Percentiles rank a stretch among this genome's conserved stretches.
Conservation (phyloP, 345 rosid genomes). For the Dipteronia dyeriana region DNA sequence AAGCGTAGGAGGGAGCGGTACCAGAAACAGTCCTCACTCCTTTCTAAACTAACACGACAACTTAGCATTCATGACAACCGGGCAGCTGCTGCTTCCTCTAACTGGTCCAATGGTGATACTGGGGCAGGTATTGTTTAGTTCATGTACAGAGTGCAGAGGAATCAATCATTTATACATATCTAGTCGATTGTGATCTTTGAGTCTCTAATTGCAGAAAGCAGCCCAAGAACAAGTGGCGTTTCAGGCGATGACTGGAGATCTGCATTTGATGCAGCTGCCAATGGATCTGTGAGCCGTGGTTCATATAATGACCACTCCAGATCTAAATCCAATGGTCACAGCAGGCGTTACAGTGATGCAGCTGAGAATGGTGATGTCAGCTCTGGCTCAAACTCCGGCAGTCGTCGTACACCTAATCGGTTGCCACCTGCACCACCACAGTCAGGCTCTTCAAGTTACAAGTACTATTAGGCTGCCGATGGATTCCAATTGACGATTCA, state of each 20-base stretch:
- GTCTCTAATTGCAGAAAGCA: conserved; percentile 56
- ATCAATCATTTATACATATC: neutral
- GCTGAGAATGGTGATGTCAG: conserved; percentile 69
- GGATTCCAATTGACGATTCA: conserved; percentile 9
- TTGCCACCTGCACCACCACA: conserved; percentile 72
- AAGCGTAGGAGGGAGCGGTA: conserved; percentile 71
- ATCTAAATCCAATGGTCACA: conserved; percentile 59
- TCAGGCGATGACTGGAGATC: conserved; percentile 89
- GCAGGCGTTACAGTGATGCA: conserved; percentile 55
- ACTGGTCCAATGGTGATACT: conserved; percentile 59
- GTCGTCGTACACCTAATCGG: conserved; percentile 79
- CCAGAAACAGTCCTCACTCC: conserved; percentile 84
- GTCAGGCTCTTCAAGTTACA: conserved; percentile 31
- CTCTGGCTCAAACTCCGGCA: conserved; percentile 45
- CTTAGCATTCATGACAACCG: conserved; percentile 88
- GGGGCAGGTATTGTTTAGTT: conserved; percentile 47
- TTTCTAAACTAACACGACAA: conserved; percentile 77
- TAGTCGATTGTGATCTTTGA: neutral
- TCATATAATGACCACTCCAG: conserved; percentile 34
- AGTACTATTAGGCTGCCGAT: conserved; percentile 20
- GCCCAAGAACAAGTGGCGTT: conserved; percentile 66
- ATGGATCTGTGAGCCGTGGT: conserved; percentile 39
- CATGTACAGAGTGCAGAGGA: neutral
- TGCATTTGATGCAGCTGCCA: conserved; percentile 82
- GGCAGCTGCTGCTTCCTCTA: conserved; percentile 71